Conservation (phyloP, 164 flowering plant species). For the Houttuynia cordata region DNA sequence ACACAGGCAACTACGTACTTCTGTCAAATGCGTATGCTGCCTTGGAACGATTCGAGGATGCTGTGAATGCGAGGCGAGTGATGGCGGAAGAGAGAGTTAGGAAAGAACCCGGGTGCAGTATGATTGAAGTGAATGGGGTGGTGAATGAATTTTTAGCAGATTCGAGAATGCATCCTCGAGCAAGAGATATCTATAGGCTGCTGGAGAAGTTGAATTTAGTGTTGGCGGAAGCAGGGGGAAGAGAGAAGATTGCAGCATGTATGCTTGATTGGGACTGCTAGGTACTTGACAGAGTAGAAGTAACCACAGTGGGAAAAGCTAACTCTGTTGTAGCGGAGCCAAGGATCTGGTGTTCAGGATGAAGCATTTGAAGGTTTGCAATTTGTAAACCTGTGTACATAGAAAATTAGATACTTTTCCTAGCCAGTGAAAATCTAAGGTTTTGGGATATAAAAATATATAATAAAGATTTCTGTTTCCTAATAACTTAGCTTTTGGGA, state of each 20-base stretch:
- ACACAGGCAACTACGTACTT: slow-evolving; percentile 37
- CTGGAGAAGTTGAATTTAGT: slow-evolving; percentile 19
- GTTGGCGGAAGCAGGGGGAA: slow-evolving; percentile 11
- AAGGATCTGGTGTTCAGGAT: no score
- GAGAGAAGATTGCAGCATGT: background rate
- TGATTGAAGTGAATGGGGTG: slow-evolving; percentile 48
- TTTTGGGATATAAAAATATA: no score
- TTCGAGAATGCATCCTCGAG: slow-evolving; percentile 33
- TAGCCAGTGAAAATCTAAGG: no score
- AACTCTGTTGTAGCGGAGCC: no score
- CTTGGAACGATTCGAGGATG: slow-evolving; percentile 29
- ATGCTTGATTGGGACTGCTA: slow-evolving; percentile 1
- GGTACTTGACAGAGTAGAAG: background rate
- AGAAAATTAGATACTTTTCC: no score
- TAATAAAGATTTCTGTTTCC: no score
- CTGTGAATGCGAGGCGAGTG: slow-evolving; percentile 30
- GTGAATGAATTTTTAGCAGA: slow-evolving; percentile 66
- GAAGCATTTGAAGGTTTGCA: no score
- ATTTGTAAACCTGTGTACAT: no score
- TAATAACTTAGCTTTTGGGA: no score
- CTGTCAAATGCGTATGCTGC: slow-evolving; percentile 54
- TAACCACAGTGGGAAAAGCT: background rate
- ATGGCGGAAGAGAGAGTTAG: slow-evolving; percentile 34
- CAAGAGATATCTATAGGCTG: slow-evolving; percentile 28
- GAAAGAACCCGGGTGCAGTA: slow-evolving; percentile 63